Evolutionary conservation across 2,329 filamentous ascomycete genomes (phyloP).

Genomic region (Penicillium sp.): DNA sequence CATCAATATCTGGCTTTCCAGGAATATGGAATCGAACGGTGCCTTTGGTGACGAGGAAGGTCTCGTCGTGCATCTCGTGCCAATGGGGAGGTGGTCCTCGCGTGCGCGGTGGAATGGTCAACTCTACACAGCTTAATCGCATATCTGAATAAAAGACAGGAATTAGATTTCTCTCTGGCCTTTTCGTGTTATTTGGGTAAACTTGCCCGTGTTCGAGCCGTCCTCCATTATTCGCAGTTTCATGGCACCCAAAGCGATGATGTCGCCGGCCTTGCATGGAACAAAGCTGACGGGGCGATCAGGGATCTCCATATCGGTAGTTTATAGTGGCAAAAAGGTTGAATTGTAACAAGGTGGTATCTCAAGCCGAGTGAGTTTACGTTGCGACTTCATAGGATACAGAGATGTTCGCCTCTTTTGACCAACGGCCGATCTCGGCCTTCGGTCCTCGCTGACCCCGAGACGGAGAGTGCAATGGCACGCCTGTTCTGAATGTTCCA

Average conservation of each 20-base stretch:
- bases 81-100: slow-evolving; percentile 51
- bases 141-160: too few relatives aligned
- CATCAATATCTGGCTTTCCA: slow-evolving; percentile 46
- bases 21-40: slow-evolving; percentile 53
- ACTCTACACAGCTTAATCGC: neutral
- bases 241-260: slow-evolving; percentile 2
- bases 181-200: slow-evolving; percentile 46
- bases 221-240: slow-evolving; percentile 29
- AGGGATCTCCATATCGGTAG: slow-evolving; percentile 5
- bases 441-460: too few relatives aligned
- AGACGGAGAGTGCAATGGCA: too few relatives aligned
- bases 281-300: slow-evolving; percentile 5
- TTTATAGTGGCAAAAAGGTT: too few relatives aligned
- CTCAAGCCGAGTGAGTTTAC: too few relatives aligned
- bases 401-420: too few relatives aligned
- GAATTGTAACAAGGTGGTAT: too few relatives aligned
- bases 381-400: too few relatives aligned
- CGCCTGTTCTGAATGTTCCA: too few relatives aligned
- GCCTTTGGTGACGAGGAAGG: slow-evolving; percentile 54
- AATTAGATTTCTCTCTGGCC: too few relatives aligned
- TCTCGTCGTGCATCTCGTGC: slow-evolving; percentile 60
- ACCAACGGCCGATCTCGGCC: too few relatives aligned
- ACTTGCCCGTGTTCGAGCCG: slow-evolving; percentile 44
- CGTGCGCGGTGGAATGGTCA: slow-evolving; percentile 44
- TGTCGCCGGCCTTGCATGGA: slow-evolving; percentile 1